These are phyloP conservation scores for Taphrina populina DNA, from an alignment of 1,139 yeast genomes.

Conservation along the genomic window DNA sequence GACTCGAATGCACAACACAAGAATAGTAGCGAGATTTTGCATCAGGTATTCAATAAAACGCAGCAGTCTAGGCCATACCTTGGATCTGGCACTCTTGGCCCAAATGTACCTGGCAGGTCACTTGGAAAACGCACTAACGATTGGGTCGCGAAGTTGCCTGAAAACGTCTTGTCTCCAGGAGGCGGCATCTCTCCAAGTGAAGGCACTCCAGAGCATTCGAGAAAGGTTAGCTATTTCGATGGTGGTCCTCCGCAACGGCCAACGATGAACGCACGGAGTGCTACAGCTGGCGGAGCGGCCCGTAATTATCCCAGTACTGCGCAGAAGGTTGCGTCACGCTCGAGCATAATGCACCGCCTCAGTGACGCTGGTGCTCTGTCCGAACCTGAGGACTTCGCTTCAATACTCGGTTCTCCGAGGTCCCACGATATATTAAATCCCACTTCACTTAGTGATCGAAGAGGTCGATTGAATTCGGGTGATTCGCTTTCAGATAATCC, in stretches of 20 bases:
- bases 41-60: conserved; percentile 25
- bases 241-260: conserved; percentile 22
- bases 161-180: conserved; percentile 26
- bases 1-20: conserved; percentile 27
- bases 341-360: neutral
- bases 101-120: neutral
- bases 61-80: conserved; percentile 7
- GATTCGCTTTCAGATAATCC: conserved; percentile 11
- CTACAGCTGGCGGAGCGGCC: neutral
- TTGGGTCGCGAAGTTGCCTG: conserved; percentile 26
- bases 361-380: conserved; percentile 18
- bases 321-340: neutral
- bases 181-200: conserved; percentile 23
- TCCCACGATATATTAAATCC: neutral
- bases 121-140: conserved; percentile 27
- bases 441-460: neutral
- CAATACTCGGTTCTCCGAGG: neutral
- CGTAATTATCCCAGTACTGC: neutral
- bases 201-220: conserved; percentile 24
- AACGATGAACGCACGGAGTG: neutral
- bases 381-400: conserved; percentile 19
- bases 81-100: conserved; percentile 14
- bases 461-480: too few relatives aligned
- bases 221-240: conserved; percentile 21
- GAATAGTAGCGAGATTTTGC: conserved; percentile 9